Conservation (phyloP, 2,329 filamentous ascomycete species). For the Drechslera avenae region DNA sequence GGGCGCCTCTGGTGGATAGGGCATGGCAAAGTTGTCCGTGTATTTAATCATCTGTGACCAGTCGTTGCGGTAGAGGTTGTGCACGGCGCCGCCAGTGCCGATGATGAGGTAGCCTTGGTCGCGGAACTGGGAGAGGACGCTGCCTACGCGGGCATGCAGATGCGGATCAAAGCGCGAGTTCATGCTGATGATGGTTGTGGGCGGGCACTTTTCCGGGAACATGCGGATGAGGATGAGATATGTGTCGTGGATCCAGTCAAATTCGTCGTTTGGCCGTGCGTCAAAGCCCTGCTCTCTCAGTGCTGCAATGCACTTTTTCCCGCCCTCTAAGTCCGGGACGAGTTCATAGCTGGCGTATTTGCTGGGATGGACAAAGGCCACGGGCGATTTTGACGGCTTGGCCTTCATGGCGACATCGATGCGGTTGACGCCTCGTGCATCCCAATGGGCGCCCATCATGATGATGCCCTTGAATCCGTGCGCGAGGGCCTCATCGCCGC, state of each 20-base stretch:
- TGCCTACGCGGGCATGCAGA: constrained; percentile 63
- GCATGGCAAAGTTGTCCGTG: constrained; percentile 66
- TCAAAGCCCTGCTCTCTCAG: constrained; percentile 61
- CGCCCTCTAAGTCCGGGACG: constrained; percentile 62
- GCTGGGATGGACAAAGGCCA: constrained; percentile 68
- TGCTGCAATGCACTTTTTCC: constrained; percentile 56
- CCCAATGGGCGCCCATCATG: constrained; percentile 75
- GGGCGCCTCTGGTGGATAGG: constrained; percentile 62
- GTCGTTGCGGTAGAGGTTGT: constrained; percentile 71
- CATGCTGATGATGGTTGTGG: constrained; percentile 64
- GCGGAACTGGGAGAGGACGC: constrained; percentile 61
- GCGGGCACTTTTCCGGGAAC: constrained; percentile 69
- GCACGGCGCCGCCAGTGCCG: constrained; percentile 67
- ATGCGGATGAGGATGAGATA: constrained; percentile 72
- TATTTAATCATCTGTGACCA: constrained; percentile 69
- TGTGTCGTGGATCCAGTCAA: constrained; percentile 76
- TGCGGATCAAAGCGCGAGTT: constrained; percentile 63
- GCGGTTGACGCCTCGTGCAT: constrained; percentile 56
- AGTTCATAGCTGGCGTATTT: constrained; percentile 69
- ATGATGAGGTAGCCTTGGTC: constrained; percentile 62
- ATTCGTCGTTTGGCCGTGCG: constrained; percentile 58
- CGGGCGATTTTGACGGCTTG: constrained; percentile 64
- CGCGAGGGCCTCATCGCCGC: constrained; percentile 66
- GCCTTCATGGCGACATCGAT: constrained; percentile 68
- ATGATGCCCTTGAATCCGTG: constrained; percentile 66